phyloP scores from a whole-genome alignment of 1,284 basidiomycete species.

The Rhizopogon hawkerae region DNA sequence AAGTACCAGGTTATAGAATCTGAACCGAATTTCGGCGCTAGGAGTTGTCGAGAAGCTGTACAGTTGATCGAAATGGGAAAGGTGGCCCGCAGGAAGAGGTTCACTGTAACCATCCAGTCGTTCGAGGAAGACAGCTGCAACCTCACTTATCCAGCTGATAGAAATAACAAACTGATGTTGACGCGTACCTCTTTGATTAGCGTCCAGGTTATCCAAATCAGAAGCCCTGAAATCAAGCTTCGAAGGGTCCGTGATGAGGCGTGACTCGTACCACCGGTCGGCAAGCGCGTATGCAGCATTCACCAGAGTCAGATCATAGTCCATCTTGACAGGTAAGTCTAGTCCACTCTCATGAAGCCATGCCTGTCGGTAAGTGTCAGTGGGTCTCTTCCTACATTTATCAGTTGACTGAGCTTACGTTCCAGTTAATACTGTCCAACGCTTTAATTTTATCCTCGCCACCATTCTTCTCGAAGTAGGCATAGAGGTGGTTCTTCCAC shows the following conservation, averaged over 20 bases:
- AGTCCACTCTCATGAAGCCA: slow-evolving; percentile 86
- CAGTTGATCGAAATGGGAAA: slow-evolving; percentile 45
- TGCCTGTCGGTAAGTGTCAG: slow-evolving; percentile 34
- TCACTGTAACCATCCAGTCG: slow-evolving; percentile 46
- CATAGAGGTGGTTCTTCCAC: slow-evolving; percentile 83
- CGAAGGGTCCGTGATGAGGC: slow-evolving; percentile 37
- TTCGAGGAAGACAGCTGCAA: slow-evolving; percentile 66
- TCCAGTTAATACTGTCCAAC: slow-evolving; percentile 74
- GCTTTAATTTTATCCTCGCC: slow-evolving; percentile 58
- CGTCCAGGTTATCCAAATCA: slow-evolving; percentile 53
- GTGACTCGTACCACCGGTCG: slow-evolving; percentile 66
- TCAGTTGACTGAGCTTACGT: slow-evolving; percentile 39
- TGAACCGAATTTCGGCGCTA: slow-evolving; percentile 66
- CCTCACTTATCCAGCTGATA: not conserved
- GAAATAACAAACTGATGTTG: not conserved
- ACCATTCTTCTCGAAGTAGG: slow-evolving; percentile 66
- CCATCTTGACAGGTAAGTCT: slow-evolving; percentile 68
- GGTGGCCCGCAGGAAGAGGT: slow-evolving; percentile 47
- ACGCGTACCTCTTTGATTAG: slow-evolving; percentile 57
- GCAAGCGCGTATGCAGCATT: slow-evolving; percentile 68
- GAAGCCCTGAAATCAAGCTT: slow-evolving; percentile 42
- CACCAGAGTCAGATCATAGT: slow-evolving; percentile 80
- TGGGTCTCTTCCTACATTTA: not conserved
- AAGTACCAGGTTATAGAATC: slow-evolving; percentile 63
- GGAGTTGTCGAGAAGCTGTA: slow-evolving; percentile 47